These are phyloP conservation scores for Amoebophrya sp. DNA, from an alignment of 169 alveolate genomes.

Conservation along the genomic window DNA sequence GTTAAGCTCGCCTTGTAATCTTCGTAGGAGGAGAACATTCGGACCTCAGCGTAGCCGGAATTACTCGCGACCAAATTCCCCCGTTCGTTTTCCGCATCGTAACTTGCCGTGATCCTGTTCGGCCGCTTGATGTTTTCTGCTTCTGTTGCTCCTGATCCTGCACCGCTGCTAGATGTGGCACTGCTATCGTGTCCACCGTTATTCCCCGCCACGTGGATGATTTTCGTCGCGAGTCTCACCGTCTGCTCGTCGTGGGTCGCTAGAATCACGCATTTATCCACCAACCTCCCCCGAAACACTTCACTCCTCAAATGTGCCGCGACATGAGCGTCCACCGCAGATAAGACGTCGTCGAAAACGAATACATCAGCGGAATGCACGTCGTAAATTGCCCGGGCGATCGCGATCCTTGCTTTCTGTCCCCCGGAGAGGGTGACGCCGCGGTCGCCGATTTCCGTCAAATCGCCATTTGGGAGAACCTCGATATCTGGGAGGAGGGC, in stretches of 20 bases:
- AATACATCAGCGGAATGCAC: background rate
- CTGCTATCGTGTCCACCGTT: background rate
- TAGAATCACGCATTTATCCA: background rate
- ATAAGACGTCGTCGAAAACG: background rate
- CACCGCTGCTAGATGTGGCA: background rate
- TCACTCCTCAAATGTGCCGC: background rate
- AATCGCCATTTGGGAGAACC: background rate
- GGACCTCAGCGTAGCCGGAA: background rate
- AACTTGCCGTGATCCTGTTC: too few species aligned
- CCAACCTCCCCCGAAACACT: background rate
- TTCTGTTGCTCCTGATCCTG: too few species aligned
- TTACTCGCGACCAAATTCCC: background rate
- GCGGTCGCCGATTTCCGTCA: background rate
- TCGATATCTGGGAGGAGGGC: background rate
- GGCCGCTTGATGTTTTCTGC: too few species aligned
- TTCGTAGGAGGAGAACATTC: background rate
- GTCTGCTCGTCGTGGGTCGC: constrained; percentile 20
- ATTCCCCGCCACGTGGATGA: background rate
- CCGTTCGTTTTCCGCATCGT: background rate
- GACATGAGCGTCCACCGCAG: background rate
- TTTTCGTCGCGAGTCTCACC: background rate
- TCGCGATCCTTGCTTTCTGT: background rate
- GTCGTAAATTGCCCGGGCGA: constrained; percentile 11
- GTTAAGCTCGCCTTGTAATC: background rate
- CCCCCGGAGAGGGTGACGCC: constrained; percentile 9